Conservation (phyloP, 805 yeast genomes). For the Torulaspora indica region DNA sequence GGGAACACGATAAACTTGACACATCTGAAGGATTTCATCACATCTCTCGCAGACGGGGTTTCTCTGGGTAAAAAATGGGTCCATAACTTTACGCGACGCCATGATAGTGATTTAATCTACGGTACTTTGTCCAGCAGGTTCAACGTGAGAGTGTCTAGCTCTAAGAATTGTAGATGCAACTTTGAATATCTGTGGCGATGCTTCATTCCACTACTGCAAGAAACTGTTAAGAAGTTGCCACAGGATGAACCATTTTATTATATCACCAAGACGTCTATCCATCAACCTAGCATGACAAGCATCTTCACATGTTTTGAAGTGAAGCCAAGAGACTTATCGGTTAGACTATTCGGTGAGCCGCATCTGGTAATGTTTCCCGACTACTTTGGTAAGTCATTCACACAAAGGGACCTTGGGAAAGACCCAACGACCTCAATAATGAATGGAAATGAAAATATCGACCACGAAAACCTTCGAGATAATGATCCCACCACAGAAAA, state of each 20-base stretch:
- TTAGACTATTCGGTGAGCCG: slow-evolving; percentile 15
- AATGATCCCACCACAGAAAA: slow-evolving; percentile 2
- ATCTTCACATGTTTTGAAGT: slow-evolving; percentile 23
- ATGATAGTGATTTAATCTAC: slow-evolving; percentile 21
- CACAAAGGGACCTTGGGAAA: slow-evolving; percentile 8
- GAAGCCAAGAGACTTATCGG: slow-evolving; percentile 9
- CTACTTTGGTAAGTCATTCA: slow-evolving; percentile 14
- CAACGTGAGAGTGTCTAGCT: slow-evolving; percentile 15
- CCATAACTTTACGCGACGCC: slow-evolving; percentile 24
- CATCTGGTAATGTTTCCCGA: slow-evolving; percentile 19
- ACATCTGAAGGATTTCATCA: slow-evolving; percentile 21
- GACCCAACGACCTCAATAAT: neutral
- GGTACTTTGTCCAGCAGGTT: slow-evolving; percentile 15
- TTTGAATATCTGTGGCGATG: slow-evolving; percentile 22
- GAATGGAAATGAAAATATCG: slow-evolving; percentile 3
- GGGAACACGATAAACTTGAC: slow-evolving; percentile 23
- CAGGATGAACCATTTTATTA: slow-evolving; percentile 17
- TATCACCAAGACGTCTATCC: slow-evolving; percentile 18
- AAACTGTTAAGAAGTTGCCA: slow-evolving; percentile 10
- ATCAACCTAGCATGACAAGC: slow-evolving; percentile 21
- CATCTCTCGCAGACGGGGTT: slow-evolving; percentile 15
- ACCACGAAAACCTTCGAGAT: slow-evolving; percentile 3
- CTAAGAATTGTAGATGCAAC: slow-evolving; percentile 19
- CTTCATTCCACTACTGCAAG: slow-evolving; percentile 19
- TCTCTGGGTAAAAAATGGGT: slow-evolving; percentile 28